Evolutionary conservation across 1,284 basidiomycete species (phyloP), one percentile per base, ranked within the genome.

Genomic region (Marasmius fiardii): DNA sequence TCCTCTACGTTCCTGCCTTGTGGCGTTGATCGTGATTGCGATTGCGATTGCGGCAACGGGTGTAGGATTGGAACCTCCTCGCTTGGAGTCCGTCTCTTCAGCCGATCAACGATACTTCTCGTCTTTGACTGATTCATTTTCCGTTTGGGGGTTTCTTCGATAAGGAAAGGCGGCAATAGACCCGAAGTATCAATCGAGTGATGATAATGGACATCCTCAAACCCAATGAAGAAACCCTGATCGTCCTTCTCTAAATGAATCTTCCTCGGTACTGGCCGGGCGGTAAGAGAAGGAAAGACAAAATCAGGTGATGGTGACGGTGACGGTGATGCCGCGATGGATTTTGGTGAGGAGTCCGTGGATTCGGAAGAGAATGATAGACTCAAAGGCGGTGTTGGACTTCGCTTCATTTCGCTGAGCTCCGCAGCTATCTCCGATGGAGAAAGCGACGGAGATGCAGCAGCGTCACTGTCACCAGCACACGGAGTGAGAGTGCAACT

Each of bases 81-180:
- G 24, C 3, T 24, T 12, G n/a, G 43, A 34, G 12, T 26, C 26
- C 6, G 72, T 74, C 31, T 74, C 31, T 74, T 71, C 23, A 78
- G 62, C 23, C 69, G 70, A 60, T 79, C 76, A 47, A 79, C 75
- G 43, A 79, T 74, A 51, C 75, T 71, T 18, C 77, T 73, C 23
- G 77, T 79, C 60, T 71, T 72, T n/a, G 77, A 79, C 39, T 68
- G 64, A 23, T 73, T 65, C 4, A 63, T 60, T 41, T 73, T 74
- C 34, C 68, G 67, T 33, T 71, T 72, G 26, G 63, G 64, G 48
- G 65, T 55, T 6, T 70, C 55, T 28, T 73, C 71, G 54, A 74
- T 71, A 14, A 77, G 66, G 65, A 78, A 77, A 6, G 72, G 67
- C 3, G 76, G 75, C 34, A 76, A 67, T 43, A 75, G 65, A 6